Conservation (phyloP, 1,284 basidiomycete genomes). For the Trichosporon coremiiforme region DNA sequence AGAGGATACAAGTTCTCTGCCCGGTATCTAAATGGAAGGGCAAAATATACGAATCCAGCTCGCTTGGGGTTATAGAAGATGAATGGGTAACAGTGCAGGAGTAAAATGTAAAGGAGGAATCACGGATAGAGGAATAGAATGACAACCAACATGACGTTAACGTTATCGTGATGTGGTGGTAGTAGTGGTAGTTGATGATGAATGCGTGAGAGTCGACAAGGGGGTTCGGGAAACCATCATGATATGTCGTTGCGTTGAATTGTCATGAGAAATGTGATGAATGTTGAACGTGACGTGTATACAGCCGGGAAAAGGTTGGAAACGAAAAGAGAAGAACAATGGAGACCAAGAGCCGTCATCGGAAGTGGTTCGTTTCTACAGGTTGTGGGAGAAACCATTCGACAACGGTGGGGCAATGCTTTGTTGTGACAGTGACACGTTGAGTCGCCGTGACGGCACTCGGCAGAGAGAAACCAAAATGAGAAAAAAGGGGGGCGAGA, state of each 20-base stretch:
- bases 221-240: constrained; percentile 4
- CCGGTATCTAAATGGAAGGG: neutral
- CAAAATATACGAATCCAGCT: constrained; percentile 15
- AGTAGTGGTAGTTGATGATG: neutral
- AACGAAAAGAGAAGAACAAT: neutral
- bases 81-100: constrained; percentile 9
- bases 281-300: constrained; percentile 15
- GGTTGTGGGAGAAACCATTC: neutral
- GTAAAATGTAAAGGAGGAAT: constrained; percentile 7
- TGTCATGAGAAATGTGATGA: constrained; percentile 15
- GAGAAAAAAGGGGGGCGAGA: neutral
- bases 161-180: constrained; percentile 6
- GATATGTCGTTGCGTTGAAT: constrained; percentile 12
- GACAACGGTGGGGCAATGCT: neutral
- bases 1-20: constrained; percentile 15
- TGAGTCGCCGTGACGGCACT: constrained; percentile 15
- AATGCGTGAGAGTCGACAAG: constrained; percentile 5
- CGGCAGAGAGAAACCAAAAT: constrained; percentile 1
- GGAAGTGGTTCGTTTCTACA: constrained; percentile 10
- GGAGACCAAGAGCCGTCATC: constrained; percentile 11
- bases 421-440: neutral
- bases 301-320: neutral
- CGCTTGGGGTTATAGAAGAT: neutral
- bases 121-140: constrained; percentile 7
- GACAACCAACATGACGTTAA: constrained; percentile 12